phyloP scores from a whole-genome alignment of 1,284 basidiomycete species.

The Fomitopsis betulina region DNA sequence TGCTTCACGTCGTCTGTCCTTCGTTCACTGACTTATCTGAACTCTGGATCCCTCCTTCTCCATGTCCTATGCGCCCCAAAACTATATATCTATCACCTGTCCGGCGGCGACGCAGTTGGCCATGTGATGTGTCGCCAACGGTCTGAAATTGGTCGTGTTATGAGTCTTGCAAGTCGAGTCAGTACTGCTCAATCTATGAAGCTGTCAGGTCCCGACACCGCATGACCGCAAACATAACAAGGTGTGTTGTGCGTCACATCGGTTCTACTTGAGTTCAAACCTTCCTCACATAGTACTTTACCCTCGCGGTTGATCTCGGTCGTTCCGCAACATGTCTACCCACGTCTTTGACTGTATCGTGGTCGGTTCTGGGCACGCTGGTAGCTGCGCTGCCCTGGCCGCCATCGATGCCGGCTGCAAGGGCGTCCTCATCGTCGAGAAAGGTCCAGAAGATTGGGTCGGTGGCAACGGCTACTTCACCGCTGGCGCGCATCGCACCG shows the following conservation, averaged over 20 bases:
- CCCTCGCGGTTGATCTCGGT: background rate
- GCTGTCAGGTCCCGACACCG: too few species aligned
- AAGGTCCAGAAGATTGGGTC: slow-evolving; percentile 56
- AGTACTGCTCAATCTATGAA: background rate
- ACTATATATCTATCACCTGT: background rate
- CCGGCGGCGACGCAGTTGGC: too few species aligned
- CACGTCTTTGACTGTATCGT: slow-evolving; percentile 49
- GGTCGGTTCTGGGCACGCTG: slow-evolving; percentile 66
- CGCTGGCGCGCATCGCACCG: slow-evolving; percentile 60
- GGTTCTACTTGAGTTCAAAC: background rate
- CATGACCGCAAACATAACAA: background rate
- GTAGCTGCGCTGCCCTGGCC: slow-evolving; percentile 58
- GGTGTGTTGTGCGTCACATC: background rate
- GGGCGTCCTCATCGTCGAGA: slow-evolving; percentile 60
- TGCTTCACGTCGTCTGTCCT: too few species aligned
- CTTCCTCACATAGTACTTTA: background rate
- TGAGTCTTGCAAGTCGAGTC: background rate
- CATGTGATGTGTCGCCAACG: background rate
- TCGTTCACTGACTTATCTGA: too few species aligned
- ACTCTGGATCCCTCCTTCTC: too few species aligned
- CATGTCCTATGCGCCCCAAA: too few species aligned
- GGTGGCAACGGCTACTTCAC: slow-evolving; percentile 73
- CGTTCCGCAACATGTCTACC: background rate
- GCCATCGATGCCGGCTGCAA: slow-evolving; percentile 54
- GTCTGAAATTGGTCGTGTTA: background rate